Evolutionary conservation across 148 eudicot species (phyloP), one percentile per base, ranked within the genome.

Genomic region (Selenicereus undatus): DNA sequence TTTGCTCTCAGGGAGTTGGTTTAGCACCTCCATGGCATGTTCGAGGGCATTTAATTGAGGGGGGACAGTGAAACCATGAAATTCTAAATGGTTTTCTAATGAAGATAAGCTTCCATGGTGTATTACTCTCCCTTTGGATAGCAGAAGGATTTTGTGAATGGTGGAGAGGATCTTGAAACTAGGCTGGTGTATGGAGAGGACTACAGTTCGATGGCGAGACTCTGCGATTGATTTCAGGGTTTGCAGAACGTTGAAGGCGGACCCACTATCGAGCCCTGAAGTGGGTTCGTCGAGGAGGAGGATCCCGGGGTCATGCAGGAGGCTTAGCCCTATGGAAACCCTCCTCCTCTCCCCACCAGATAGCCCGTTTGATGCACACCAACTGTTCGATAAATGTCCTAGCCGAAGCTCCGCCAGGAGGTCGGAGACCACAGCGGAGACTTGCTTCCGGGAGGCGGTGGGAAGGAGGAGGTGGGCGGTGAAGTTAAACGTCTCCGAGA

Each of bases 271-370:
- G 10, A 95, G 91, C 17, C 99, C 99, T 4, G 99, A 93, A 0
- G 97, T 95, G 43, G 99, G 99, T 60, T 95, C 99, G 43, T 95
- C 99, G 0, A 95, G 94, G 26, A 93, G 86, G 1, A 95, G 79
- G 21, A 95, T 88, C 0, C 91, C 87, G 0, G 99, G 99, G 79
- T 95, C 95, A 80, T 93, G 93, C 26, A 95, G 70, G n/a, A 95
- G 86, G 77, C 97, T 89, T 0, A 95, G 83, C 43, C 99, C 99
- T 20, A 95, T 93, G 0, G 97, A 95, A 17, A 95, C 95, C 11
- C 99, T 88, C n/a, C 99, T 83, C 0, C 86, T 84, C 35, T 95
- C 99, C 0, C 99, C 99, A 0, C 97, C 97, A 0, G 97, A 95
- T 3, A 95, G 78, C 56, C 90, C 87, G 16, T 84, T 78, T 11